Base-by-base conservation (phyloP, 345 rosid genomes). In the Geranium brycei region DNA sequence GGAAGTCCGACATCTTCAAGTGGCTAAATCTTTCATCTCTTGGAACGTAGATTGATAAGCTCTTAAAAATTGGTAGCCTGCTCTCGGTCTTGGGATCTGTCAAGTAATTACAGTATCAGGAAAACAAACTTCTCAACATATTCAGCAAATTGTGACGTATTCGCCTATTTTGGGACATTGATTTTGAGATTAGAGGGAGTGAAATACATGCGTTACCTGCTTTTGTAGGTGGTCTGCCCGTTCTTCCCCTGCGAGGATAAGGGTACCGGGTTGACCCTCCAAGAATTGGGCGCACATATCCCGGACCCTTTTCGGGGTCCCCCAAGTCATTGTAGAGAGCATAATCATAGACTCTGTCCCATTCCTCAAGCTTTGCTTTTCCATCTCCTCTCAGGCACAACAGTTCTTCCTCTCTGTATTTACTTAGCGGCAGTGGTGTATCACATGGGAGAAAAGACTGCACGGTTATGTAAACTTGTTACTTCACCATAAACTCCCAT, bases 271-370 rank as follows among this genome's bases (percentile, higher is more conserved):
- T 16, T 18, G 91, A 75, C 72, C 96, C 90, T 1, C 99, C 99
- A 0, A 89, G 93, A 69, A 87, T 80, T 0, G 85, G 81, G 65
- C 99, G 93, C 4, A 61, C 79, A 60, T 80, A 66, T 2, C 72
- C 66, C 4, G 68, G 58, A 58, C 93, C 89, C 61, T 82, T 86
- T 62, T 92, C 95, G 0, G 97, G 97, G 70, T 67, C 72, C 67
- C 87, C 97, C 68, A 92, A 74, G 75, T 89, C 97, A 51, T 89
- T 92, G 84, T 89, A 92, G 76, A 66, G 77, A 72, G 76, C 97
- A 67, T 89, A 89, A 68, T 86, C 99, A 61, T 92, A 92, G 17
- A 87, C 91, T 79, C 99, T 85, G 70, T 92, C 97, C 99, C 99
- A 89, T 63, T 89, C 96, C 64, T 76, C 81, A 51, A 87, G 80